These are phyloP conservation scores for Gossypium lobatum DNA, from an alignment of 441 rosid genomes.

Conservation along the genomic window DNA sequence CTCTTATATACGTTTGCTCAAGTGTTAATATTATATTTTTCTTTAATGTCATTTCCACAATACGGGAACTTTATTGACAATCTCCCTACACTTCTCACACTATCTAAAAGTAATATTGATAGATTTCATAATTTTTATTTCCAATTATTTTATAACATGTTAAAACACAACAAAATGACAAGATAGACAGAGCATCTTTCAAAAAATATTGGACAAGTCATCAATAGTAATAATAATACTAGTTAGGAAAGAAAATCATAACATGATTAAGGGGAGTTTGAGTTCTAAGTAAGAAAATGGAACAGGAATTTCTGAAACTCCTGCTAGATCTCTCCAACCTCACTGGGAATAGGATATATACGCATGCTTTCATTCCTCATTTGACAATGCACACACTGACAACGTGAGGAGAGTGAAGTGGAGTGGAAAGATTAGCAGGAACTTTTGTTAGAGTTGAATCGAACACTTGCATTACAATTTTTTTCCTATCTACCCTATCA, in stretches of 20 bases:
- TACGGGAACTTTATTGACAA: not conserved
- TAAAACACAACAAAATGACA: not conserved
- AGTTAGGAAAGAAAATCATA: not conserved
- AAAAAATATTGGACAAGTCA: not conserved
- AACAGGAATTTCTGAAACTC: not conserved
- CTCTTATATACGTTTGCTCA: no score
- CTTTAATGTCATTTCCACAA: no score
- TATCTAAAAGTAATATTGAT: not conserved
- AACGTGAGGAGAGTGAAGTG: not conserved
- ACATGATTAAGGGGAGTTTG: not conserved
- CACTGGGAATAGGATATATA: not conserved
- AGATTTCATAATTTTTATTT: not conserved
- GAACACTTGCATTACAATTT: not conserved
- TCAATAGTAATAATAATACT: not conserved
- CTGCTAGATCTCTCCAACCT: not conserved
- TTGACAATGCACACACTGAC: not conserved
- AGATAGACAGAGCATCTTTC: not conserved
- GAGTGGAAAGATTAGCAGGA: not conserved
- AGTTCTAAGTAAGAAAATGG: not conserved
- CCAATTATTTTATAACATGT: not conserved
- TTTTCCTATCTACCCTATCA: not conserved
- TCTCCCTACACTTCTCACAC: not conserved
- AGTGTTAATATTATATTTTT: no score
- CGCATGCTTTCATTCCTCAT: not conserved
- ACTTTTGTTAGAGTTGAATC: not conserved